phyloP scores from a whole-genome alignment of 495 filamentous ascomycete species.

The Penicillium riverlandense region DNA sequence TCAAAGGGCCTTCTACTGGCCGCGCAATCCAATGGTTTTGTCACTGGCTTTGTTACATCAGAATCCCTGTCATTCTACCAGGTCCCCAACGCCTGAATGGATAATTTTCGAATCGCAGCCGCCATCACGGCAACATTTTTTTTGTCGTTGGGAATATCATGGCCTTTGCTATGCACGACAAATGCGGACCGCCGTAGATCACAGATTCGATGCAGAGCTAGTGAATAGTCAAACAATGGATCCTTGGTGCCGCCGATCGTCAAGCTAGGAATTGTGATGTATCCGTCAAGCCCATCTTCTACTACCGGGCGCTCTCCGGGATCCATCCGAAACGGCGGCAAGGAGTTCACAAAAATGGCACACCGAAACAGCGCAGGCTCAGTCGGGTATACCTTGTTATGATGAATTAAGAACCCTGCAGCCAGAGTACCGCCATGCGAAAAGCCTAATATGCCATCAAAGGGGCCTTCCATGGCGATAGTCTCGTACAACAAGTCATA shows the following conservation, averaged over 20 bases:
- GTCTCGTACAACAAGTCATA: slow-evolving; percentile 24
- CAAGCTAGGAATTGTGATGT: slow-evolving; percentile 20
- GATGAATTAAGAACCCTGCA: slow-evolving; percentile 24
- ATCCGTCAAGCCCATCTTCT: slow-evolving; percentile 14
- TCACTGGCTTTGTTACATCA: too few species aligned
- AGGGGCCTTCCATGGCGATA: slow-evolving; percentile 28
- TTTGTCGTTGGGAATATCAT: slow-evolving; percentile 24
- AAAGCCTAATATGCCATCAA: slow-evolving; percentile 32
- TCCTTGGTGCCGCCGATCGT: slow-evolving; percentile 22
- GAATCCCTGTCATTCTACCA: slow-evolving; percentile 2
- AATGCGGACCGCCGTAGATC: slow-evolving; percentile 10
- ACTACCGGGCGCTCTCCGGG: slow-evolving; percentile 14
- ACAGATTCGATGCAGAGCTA: slow-evolving; percentile 23
- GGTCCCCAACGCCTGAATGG: slow-evolving; percentile 8
- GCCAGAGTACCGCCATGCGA: slow-evolving; percentile 31
- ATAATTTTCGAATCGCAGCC: slow-evolving; percentile 17
- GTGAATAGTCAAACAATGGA: slow-evolving; percentile 17
- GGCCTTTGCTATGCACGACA: slow-evolving; percentile 23
- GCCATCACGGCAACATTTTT: slow-evolving; percentile 21
- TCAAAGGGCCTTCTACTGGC: too few species aligned
- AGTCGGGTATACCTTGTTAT: slow-evolving; percentile 17
- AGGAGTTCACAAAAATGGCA: slow-evolving; percentile 29
- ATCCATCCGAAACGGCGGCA: slow-evolving; percentile 25
- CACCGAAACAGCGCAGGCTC: slow-evolving; percentile 20
- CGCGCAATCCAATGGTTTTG: too few species aligned